phyloP scores from a whole-genome alignment of 306 rosid species.

The Cucurbita moschata region DNA sequence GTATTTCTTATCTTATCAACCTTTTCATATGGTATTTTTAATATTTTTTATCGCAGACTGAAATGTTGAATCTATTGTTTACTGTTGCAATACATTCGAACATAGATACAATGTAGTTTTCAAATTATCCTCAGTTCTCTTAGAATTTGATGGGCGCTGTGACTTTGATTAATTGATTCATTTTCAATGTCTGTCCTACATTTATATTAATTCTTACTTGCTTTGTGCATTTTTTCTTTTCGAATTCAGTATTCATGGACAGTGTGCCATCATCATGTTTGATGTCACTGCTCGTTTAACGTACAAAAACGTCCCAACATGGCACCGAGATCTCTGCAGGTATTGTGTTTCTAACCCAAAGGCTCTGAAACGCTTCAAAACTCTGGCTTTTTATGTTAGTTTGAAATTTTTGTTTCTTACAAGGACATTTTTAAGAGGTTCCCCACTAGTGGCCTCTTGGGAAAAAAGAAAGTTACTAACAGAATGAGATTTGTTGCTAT shows the following conservation, averaged over 20 bases:
- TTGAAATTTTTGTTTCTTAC: not conserved
- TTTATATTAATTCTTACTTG: not conserved
- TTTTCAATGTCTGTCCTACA: not conserved
- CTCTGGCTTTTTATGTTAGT: not conserved
- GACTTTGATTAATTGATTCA: not conserved
- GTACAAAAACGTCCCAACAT: constrained; percentile 60
- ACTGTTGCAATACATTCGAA: not conserved
- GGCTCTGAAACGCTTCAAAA: not conserved
- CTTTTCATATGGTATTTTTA: not conserved
- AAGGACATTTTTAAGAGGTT: not conserved
- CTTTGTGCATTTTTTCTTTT: not conserved
- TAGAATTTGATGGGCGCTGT: not conserved
- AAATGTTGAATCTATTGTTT: not conserved
- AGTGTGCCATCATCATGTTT: constrained; percentile 64
- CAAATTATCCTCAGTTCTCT: not conserved
- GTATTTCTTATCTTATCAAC: not conserved
- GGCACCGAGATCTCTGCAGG: constrained; percentile 77
- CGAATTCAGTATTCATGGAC: constrained; percentile 22
- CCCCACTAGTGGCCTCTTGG: not conserved
- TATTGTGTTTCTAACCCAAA: not conserved
- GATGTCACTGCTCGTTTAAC: constrained; percentile 62
- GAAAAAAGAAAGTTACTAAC: not conserved
- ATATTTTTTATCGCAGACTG: not conserved
- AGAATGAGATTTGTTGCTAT: not conserved
- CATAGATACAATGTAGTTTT: not conserved